These are phyloP conservation scores for Malassezia vespertilionis DNA, from an alignment of 1,284 basidiomycete genomes.

Conservation along the genomic window DNA sequence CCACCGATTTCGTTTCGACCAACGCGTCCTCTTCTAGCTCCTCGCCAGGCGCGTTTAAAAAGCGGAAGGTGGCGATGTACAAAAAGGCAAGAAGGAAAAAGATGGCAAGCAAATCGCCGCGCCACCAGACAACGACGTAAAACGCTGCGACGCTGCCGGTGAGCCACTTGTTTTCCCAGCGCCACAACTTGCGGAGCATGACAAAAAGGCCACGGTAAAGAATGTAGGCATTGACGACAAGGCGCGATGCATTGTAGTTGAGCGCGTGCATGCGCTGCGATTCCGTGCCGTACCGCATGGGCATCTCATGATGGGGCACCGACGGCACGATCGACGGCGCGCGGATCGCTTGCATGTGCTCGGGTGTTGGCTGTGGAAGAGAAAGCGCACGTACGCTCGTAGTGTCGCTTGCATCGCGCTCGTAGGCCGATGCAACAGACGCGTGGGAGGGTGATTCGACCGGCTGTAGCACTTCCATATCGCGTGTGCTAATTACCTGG, in stretches of 20 bases:
- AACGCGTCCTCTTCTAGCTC: background rate
- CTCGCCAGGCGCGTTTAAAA: slow-evolving; percentile 9
- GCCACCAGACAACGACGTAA: slow-evolving; percentile 22
- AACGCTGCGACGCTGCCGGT: slow-evolving; percentile 6
- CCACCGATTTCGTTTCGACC: background rate
- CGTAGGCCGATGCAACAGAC: too few relatives aligned
- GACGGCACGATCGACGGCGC: too few relatives aligned
- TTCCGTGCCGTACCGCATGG: too few relatives aligned
- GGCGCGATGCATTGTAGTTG: slow-evolving; percentile 14
- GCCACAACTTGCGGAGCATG: slow-evolving; percentile 17
- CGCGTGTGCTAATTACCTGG: too few relatives aligned
- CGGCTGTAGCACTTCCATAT: too few relatives aligned
- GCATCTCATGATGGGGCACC: too few relatives aligned
- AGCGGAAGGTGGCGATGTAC: slow-evolving; percentile 18
- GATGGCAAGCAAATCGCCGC: slow-evolving; percentile 20
- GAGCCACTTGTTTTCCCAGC: slow-evolving; percentile 19
- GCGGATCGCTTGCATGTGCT: too few relatives aligned
- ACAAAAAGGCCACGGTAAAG: slow-evolving; percentile 19
- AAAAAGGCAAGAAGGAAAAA: slow-evolving; percentile 14
- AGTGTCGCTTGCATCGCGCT: too few relatives aligned
- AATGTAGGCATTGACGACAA: slow-evolving; percentile 11
- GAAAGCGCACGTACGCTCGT: too few relatives aligned
- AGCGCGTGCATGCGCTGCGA: slow-evolving; percentile 7
- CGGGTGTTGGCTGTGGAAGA: too few relatives aligned
- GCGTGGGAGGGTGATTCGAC: too few relatives aligned